Conservation (phyloP, 2,329 filamentous ascomycete genomes). For the Tolypocladium tundrense region DNA sequence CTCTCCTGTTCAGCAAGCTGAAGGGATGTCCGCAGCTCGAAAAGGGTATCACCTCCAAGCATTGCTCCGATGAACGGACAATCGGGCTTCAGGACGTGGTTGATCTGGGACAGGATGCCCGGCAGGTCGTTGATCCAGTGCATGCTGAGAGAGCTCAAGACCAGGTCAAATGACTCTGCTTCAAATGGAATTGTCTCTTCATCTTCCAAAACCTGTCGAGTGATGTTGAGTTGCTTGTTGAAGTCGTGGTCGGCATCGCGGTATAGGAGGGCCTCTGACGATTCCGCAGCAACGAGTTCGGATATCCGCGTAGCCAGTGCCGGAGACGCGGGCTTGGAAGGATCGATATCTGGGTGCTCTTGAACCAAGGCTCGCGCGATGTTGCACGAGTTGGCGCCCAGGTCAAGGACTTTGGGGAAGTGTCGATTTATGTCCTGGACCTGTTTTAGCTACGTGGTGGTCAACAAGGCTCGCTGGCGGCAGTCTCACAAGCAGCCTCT, state of each 20-base stretch:
- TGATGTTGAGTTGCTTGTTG: conserved; percentile 63
- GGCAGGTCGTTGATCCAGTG: conserved; percentile 99
- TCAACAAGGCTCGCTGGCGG: neutral
- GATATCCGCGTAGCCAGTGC: conserved; percentile 63
- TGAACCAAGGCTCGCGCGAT: conserved; percentile 72
- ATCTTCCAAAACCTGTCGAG: conserved; percentile 62
- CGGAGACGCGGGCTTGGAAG: conserved; percentile 43
- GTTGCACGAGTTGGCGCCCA: conserved; percentile 93
- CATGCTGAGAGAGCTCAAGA: conserved; percentile 78
- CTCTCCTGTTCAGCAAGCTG: conserved; percentile 89
- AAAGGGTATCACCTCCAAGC: conserved; percentile 91
- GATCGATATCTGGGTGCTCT: conserved; percentile 54
- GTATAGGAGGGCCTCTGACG: conserved; percentile 66
- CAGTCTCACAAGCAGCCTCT: conserved; percentile 61
- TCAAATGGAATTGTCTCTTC: conserved; percentile 69
- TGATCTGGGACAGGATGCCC: conserved; percentile 72
- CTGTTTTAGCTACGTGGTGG: neutral
- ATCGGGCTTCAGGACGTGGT: conserved; percentile 80
- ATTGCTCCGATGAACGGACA: conserved; percentile 89
- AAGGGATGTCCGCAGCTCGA: conserved; percentile 83
- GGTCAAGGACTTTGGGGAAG: conserved; percentile 77
- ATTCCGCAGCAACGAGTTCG: conserved; percentile 71
- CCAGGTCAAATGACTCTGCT: conserved; percentile 72
- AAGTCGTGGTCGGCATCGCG: conserved; percentile 68
- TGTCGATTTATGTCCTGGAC: conserved; percentile 78